Evolutionary conservation across 257 asterid species (phyloP), one percentile per base, ranked within the genome.

Genomic region (Solanum sejunctum): DNA sequence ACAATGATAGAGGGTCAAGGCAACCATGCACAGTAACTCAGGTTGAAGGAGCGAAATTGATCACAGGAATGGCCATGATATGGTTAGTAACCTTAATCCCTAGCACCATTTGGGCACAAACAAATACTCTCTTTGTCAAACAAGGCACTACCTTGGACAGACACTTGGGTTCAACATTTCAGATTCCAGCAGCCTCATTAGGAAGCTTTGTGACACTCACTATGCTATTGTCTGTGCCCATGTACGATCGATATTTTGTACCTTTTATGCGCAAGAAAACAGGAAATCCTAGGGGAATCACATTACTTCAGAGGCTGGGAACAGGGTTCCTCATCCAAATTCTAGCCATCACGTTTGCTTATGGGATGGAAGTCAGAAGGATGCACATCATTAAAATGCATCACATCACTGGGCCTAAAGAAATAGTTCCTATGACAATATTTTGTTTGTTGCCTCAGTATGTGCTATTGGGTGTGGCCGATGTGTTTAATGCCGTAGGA

Each of bases 41-140:
- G 86, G 98, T 95, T 0, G 98, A 95, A 89, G 95, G 89, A 21
- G 84, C 95, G 18, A 95, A 95, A 82, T 89, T 95, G 13, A 90
- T 95, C 45, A 82, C 93, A 2, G 97, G 97, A 87, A 95, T 95
- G 98, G 79, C 87, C 85, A 93, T 89, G 93, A 93, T 95, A 79
- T 95, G 98, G 98, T 67, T 89, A 9, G 97, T 88, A 17, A 93
- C 98, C 54, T 84, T 95, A 28, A 90, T 95, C 61, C 98, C 98
- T 2, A 91, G 96, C 95, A 93, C 95, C 85, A 90, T 95, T 6
- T 93, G 98, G 97, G 97, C 98, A 5, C 97, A 95, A 85, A 89
- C 90, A 91, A 93, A 95, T 91, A 95, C 98, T 17, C 93, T 95
- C 3, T 95, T 95, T 41, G 98, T 95, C 8, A 95, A 95, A 81